Conservation (phyloP, 2,329 filamentous ascomycete genomes). For the Penicillium sp. region DNA sequence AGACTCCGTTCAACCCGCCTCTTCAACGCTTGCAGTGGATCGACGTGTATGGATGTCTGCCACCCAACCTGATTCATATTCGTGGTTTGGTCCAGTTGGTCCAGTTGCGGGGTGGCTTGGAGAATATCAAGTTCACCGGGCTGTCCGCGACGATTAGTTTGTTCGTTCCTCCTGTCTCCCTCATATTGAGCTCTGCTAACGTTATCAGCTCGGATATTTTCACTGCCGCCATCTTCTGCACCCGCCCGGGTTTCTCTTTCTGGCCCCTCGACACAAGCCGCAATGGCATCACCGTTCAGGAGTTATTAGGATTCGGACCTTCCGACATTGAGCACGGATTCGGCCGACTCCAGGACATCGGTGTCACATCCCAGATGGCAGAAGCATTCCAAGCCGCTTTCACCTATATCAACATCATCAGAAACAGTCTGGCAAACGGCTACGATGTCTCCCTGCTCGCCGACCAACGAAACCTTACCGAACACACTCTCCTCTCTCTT, state of each 20-base stretch:
- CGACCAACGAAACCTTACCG: slow-evolving; percentile 42
- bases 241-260: slow-evolving; percentile 27
- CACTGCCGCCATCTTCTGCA: slow-evolving; percentile 25
- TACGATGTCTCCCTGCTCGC: slow-evolving; percentile 26
- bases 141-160: slow-evolving; percentile 39
- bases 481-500: slow-evolving; percentile 36
- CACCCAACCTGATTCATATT: slow-evolving; percentile 36
- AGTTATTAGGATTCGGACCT: slow-evolving; percentile 27
- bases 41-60: slow-evolving; percentile 35
- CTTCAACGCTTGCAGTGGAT: slow-evolving; percentile 38
- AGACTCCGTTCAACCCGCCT: slow-evolving; percentile 34
- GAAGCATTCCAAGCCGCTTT: slow-evolving; percentile 33
- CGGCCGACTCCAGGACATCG: slow-evolving; percentile 23
- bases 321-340: slow-evolving; percentile 27
- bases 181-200: slow-evolving; percentile 5
- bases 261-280: slow-evolving; percentile 25
- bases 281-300: slow-evolving; percentile 19
- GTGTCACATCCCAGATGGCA: slow-evolving; percentile 29
- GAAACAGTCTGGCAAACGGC: slow-evolving; percentile 19
- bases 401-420: slow-evolving; percentile 31
- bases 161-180: slow-evolving; percentile 23
- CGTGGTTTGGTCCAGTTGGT: slow-evolving; percentile 37
- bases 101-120: slow-evolving; percentile 37
- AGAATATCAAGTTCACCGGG: slow-evolving; percentile 36
- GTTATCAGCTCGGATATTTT: slow-evolving; percentile 28